These are phyloP conservation scores for Kwoniella newhampshirensis DNA, from an alignment of 768 basidiomycete genomes.

Conservation along the genomic window DNA sequence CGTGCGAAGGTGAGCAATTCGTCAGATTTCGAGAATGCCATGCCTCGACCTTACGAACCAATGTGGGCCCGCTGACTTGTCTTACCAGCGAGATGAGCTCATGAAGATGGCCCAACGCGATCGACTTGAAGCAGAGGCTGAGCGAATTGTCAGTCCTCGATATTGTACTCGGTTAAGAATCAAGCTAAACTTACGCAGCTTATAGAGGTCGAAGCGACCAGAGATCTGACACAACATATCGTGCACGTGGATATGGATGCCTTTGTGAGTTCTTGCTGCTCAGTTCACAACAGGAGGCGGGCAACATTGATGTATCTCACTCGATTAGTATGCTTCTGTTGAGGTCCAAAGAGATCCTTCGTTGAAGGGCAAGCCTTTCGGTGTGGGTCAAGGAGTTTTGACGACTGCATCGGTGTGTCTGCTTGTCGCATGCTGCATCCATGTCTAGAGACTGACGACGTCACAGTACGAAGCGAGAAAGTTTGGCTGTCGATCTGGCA, in stretches of 20 bases:
- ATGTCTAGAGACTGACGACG: no score
- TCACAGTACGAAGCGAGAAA: constrained; percentile 85
- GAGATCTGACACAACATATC: constrained; percentile 79
- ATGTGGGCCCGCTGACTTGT: constrained; percentile 53
- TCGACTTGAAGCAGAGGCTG: constrained; percentile 66
- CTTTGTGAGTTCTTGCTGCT: constrained; percentile 59
- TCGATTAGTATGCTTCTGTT: constrained; percentile 55
- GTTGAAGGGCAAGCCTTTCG: constrained; percentile 56
- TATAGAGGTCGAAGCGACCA: constrained; percentile 66
- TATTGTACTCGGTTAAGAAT: background rate
- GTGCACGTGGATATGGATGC: constrained; percentile 97
- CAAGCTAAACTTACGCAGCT: constrained; percentile 51
- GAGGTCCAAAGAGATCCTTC: constrained; percentile 47
- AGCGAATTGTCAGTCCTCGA: constrained; percentile 63
- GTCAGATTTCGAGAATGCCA: background rate
- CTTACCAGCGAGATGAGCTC: constrained; percentile 57
- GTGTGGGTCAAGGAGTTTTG: constrained; percentile 79
- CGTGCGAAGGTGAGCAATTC: constrained; percentile 57
- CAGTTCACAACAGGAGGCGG: constrained; percentile 50
- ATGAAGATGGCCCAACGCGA: constrained; percentile 53
- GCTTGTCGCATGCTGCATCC: background rate
- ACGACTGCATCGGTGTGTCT: constrained; percentile 64
- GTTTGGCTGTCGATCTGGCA: constrained; percentile 87
- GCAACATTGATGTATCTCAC: constrained; percentile 35
- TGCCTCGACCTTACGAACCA: constrained; percentile 32